Base-by-base conservation (phyloP, 2,329 filamentous ascomycete species). In the Pseudogymnoascus pannorum region DNA sequence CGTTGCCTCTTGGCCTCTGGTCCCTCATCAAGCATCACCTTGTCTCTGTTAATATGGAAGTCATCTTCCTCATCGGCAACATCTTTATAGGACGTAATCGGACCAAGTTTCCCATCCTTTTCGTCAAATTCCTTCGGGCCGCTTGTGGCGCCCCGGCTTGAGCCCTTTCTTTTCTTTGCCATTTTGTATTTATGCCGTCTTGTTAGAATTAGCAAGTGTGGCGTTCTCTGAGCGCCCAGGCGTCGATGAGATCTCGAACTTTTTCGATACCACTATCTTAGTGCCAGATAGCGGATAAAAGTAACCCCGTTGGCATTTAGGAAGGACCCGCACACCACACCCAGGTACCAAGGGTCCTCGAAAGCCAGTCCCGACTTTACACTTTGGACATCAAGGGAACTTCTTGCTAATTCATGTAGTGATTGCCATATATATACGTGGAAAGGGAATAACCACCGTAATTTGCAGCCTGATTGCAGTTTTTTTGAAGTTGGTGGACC, bases 41-140 rank as follows among this genome's bases (percentile, higher is more conserved):
- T 88, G 75, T 99, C 94, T 66, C 89, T 85, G 66, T 92, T 88
- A 63, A 92, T 79, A 70, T 93, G 91, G 73, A 96, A 96, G 72
- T 96, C 91, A 74, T 99, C 94, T 73, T 96, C 91, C 1, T 92
- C 95, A 73, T 97, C 88, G 66, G 92, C 91, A 68, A 99, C 87
- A 75, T 96, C 91, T 74, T 93, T 87, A 74, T 83, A 93, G 2
- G 84, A 87, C 54, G 74, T 79, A 68, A 87, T 77, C 20, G 78
- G 78, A 22, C 79, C 81, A 14, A 92, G 81, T 59, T 85, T 84
- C 35, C 87, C 83, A 65, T 87, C 85, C 31, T 77, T 75, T 57
- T 78, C 70, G 69, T 87, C 75, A 63, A 83, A 71, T 33, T 85
- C 83, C 64, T 78, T 79, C 3, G 83, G 82, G 2, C 81, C 82